Base-by-base conservation (phyloP, 2,329 filamentous ascomycete species). In the Paraconiothyrium brasiliense region DNA sequence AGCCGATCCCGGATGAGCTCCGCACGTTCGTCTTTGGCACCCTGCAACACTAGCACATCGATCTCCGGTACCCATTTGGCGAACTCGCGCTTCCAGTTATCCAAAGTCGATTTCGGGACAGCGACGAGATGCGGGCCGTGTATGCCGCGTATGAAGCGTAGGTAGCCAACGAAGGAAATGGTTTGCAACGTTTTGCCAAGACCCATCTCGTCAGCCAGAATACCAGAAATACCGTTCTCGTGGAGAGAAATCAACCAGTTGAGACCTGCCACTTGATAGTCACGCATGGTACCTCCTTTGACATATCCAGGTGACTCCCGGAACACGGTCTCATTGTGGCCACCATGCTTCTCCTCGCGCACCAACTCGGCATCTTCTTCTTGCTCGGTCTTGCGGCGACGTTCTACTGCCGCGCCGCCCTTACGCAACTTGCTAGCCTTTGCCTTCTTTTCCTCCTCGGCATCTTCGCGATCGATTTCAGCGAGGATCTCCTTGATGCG, bases 71-170 rank as follows among this genome's bases (percentile, higher is more conserved):
- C 97, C 95, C 95, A 99, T 75, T 84, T 92, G 57, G 86, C 86
- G 76, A 98, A 98, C 77, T 99, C 95, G 71, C 95, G 89, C 81
- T 94, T 93, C 95, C 95, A 99, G 80, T 99, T 99, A 81, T 99
- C 94, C 7, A 99, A 86, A 0, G 95, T 99, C 13, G 95, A 98
- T 78, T 99, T 99, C 46, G 95, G 95, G 5, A 99, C 95, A 5
- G 88, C 91, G 56, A 99, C 87, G 47, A 99, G 84, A 81, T 99
- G 95, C 5, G 95, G 95, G 0, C 95, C 95, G 7, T 87, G 92
- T 69, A 94, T 98, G 64, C 89, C 93, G 80, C 92, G 90, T 63
- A 97, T 88, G 79, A 97, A 95, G 73, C 95, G 90, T 47, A 99
- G 84, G 76, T 99, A 99, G 3, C 95, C 95, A 37, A 99, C 82